Evolutionary conservation across 2,329 filamentous ascomycete genomes (phyloP).

Genomic region (Endocalyx cinctus): DNA sequence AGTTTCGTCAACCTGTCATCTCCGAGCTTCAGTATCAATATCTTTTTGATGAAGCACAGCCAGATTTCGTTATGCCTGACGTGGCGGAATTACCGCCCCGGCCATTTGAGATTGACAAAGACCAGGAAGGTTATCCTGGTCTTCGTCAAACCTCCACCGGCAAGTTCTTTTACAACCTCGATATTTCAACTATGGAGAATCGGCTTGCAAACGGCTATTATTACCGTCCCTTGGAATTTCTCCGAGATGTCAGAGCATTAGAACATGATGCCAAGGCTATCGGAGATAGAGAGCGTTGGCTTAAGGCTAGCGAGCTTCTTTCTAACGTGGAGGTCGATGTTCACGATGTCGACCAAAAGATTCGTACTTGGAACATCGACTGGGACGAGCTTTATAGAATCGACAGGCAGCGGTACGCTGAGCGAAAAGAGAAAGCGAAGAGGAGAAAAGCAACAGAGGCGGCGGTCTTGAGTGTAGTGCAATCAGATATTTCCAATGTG

Average conservation of each 20-base stretch:
- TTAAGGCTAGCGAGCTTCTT: slow-evolving; percentile 87
- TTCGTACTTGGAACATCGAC: slow-evolving; percentile 54
- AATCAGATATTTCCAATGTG: slow-evolving; percentile 45
- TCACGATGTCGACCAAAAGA: slow-evolving; percentile 65
- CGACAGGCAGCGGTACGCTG: slow-evolving; percentile 60
- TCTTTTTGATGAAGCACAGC: slow-evolving; percentile 78
- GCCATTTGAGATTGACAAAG: slow-evolving; percentile 75
- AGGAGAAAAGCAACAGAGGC: slow-evolving; percentile 61
- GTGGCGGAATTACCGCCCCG: slow-evolving; percentile 54
- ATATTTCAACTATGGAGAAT: slow-evolving; percentile 89
- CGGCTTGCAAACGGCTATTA: slow-evolving; percentile 97
- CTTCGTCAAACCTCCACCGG: slow-evolving; percentile 69
- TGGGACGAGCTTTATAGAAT: slow-evolving; percentile 79
- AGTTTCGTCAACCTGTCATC: slow-evolving; percentile 78
- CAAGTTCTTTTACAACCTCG: slow-evolving; percentile 93
- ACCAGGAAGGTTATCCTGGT: slow-evolving; percentile 73
- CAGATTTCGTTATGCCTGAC: slow-evolving; percentile 59
- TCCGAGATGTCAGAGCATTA: slow-evolving; percentile 79
- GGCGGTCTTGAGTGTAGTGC: too few relatives aligned
- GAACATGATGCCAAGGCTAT: slow-evolving; percentile 78
- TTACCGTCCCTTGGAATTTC: slow-evolving; percentile 81
- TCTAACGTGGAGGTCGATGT: slow-evolving; percentile 95
- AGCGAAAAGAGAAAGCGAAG: slow-evolving; percentile 55
- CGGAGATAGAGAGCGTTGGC: slow-evolving; percentile 75
- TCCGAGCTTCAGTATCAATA: slow-evolving; percentile 71